Percentiles rank a stretch among this genome's conserved stretches.
Evolutionary conservation across 2,329 filamentous ascomycete species (phyloP).

Genomic region (Claviceps maximensis): DNA sequence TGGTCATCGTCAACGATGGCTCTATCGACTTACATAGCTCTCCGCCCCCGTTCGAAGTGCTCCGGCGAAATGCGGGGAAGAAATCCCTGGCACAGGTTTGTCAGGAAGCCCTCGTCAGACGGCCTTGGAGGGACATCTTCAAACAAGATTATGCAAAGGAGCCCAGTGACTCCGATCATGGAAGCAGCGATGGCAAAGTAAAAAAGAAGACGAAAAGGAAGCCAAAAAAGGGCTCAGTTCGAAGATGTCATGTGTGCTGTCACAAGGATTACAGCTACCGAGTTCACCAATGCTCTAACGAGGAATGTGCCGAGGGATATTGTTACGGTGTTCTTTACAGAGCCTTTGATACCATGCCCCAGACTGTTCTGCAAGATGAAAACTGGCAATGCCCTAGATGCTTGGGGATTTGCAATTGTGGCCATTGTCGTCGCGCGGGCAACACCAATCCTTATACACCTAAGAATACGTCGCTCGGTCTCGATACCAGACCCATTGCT

Average conservation of each 20-base stretch:
- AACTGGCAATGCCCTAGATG: conserved; percentile 87
- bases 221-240: conserved; percentile 39
- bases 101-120: conserved; percentile 67
- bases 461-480: conserved; percentile 74
- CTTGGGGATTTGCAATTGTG: conserved; percentile 75
- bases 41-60: conserved; percentile 57
- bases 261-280: conserved; percentile 74
- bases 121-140: conserved; percentile 73
- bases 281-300: conserved; percentile 62
- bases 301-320: conserved; percentile 60
- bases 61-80: conserved; percentile 51
- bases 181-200: conserved; percentile 48
- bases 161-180: conserved; percentile 37
- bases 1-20: conserved; percentile 62
- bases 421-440: conserved; percentile 52
- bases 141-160: conserved; percentile 39
- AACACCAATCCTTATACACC: conserved; percentile 72
- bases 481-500: conserved; percentile 81
- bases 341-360: conserved; percentile 81
- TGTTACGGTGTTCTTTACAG: conserved; percentile 91
- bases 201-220: conserved; percentile 46
- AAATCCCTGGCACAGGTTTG: conserved; percentile 88
- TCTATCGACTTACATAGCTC: conserved; percentile 52
- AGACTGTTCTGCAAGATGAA: conserved; percentile 64
- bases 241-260: conserved; percentile 70